These are phyloP conservation scores for Eremomyces bilateralis DNA, from an alignment of 495 filamentous ascomycete species.

Conservation along the genomic window DNA sequence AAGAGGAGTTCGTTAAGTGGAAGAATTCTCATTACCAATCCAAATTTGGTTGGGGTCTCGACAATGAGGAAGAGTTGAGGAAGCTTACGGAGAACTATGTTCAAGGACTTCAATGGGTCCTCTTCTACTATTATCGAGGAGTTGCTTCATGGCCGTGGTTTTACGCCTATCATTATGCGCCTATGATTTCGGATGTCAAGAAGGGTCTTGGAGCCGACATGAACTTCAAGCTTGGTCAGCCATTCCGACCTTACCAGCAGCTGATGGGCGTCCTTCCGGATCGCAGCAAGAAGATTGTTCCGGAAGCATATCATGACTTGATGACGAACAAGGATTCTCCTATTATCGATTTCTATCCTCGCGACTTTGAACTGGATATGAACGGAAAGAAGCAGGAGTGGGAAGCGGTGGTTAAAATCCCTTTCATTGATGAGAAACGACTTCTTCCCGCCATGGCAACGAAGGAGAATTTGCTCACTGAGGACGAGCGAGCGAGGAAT, in stretches of 20 bases:
- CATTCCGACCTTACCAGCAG: constrained; percentile 87
- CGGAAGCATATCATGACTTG: constrained; percentile 62
- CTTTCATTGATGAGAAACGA: constrained; percentile 85
- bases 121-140: constrained; percentile 94
- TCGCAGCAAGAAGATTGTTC: constrained; percentile 90
- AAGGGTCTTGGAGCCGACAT: constrained; percentile 72
- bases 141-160: constrained; percentile 98
- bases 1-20: constrained; percentile 73
- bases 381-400: constrained; percentile 99
- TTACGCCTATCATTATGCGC: constrained; percentile 89
- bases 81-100: constrained; percentile 91
- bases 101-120: constrained; percentile 92
- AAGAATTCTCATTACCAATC: constrained; percentile 74
- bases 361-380: constrained; percentile 97
- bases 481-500: constrained; percentile 62
- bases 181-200: constrained; percentile 83
- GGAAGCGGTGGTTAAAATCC: constrained; percentile 98
- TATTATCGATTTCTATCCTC: constrained; percentile 94
- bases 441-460: constrained; percentile 68
- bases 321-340: constrained; percentile 87
- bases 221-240: constrained; percentile 80
- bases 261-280: constrained; percentile 97
- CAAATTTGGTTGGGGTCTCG: constrained; percentile 82
- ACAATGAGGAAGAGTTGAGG: constrained; percentile 60
- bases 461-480: constrained; percentile 51